Percentiles rank a stretch among this genome's conserved stretches.
These are phyloP conservation scores for Rubia tinctorum DNA, from an alignment of 305 asterid species.

Conservation along the genomic window DNA sequence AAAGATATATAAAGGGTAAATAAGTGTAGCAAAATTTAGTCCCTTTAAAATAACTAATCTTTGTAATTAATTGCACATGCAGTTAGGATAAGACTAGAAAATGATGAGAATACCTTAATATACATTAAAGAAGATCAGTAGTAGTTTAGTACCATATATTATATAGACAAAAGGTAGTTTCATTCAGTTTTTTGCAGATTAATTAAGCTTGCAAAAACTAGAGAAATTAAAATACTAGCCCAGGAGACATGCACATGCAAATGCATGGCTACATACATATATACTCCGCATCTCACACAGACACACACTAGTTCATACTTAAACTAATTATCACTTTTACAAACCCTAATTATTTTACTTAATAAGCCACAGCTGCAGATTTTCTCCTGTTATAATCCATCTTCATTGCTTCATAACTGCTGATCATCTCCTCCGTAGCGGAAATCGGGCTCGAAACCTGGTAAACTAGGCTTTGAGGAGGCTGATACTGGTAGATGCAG, in stretches of 20 bases:
- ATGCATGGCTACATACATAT: background rate
- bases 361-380: slow-evolving; percentile 18
- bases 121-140: background rate
- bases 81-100: background rate
- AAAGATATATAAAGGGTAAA: too few relatives aligned
- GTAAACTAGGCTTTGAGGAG: slow-evolving; percentile 11
- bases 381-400: slow-evolving; percentile 14
- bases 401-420: slow-evolving; percentile 3
- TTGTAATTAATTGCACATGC: too few relatives aligned
- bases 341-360: background rate
- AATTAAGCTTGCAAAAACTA: background rate
- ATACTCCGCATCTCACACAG: slow-evolving; percentile 1
- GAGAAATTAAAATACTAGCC: background rate
- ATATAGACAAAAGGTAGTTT: background rate
- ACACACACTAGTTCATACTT: background rate
- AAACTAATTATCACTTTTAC: background rate
- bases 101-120: background rate
- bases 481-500: slow-evolving; percentile 20
- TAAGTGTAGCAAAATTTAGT: too few relatives aligned
- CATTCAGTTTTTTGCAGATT: background rate
- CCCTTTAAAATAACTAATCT: too few relatives aligned
- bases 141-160: background rate
- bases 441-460: slow-evolving; percentile 17
- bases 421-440: slow-evolving; percentile 15
- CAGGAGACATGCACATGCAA: background rate